Base-by-base conservation (phyloP, 73 alveolate species). In the Stentor coeruleus region DNA sequence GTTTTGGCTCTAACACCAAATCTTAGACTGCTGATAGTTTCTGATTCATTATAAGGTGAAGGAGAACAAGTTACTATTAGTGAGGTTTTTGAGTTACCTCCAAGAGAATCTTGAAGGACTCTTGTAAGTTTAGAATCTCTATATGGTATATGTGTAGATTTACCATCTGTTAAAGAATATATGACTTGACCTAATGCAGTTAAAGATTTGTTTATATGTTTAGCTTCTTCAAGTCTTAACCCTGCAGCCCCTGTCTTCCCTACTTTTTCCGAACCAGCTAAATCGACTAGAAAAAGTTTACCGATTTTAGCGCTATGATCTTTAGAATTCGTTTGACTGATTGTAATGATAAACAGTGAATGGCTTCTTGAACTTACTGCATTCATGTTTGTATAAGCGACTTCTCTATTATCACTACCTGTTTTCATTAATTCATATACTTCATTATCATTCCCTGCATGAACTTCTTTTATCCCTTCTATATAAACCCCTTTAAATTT, bases 91-190 rank as follows among this genome's bases (percentile, higher is more conserved):
- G 98, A 93, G 81, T 97, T 97, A 36, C 98, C 99, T 38, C 99
- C 98, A 36, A 97, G 83, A 6, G 99, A 93, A 59, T 97, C 98
- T 83, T 96, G 92, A 58, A 97, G 79, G 28, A 97, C 85, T 87
- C 98, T 96, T 1, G 99, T 97, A 38, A 97, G 88, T 89, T 97
- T 97, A 0, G 99, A 97, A 84, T 97, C 99, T 88, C 99, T 83
- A 83, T 94, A 94, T 41, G 99, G 98, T 39, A 94, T 79, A 85
- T 90, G 95, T 14, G 37, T 60, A 14, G 80, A 60, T n/a, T 60
- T 60, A 6, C 82, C 82, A 3, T 76, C 59, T 41, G 92, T 59
- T 3, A 87, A 38, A 72, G 94, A 91, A 74, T 88, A 85, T 79
- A 93, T 93, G 3, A 93, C 98, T 81, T 93, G 91, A 72, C 97